These are phyloP conservation scores for Aphanomyces stellatus DNA, from an alignment of 352 stramenopile species.

Conservation along the genomic window DNA sequence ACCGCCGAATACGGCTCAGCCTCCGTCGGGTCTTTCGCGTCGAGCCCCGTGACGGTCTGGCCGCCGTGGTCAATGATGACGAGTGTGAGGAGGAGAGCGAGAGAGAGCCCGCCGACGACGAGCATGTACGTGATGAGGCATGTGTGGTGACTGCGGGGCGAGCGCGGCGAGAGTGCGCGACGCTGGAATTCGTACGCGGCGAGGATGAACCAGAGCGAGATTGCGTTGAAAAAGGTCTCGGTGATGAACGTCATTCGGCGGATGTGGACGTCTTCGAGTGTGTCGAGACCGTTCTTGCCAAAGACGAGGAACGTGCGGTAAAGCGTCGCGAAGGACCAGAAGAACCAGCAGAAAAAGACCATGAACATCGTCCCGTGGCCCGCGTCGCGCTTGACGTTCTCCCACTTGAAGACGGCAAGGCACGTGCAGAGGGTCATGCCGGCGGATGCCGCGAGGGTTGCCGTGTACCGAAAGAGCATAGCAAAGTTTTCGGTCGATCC, in stretches of 20 bases:
- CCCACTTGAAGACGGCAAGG: conserved; percentile 16
- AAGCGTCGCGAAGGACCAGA: conserved; percentile 4
- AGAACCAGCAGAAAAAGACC: conserved; percentile 11
- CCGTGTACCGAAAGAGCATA: conserved; percentile 12
- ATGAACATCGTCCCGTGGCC: conserved; percentile 16
- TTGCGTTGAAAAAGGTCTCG: conserved; percentile 1
- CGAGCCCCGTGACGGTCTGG: background rate
- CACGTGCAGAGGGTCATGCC: conserved; percentile 4
- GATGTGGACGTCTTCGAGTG: background rate
- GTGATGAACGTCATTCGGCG: conserved; percentile 8
- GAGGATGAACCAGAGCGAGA: conserved; percentile 8
- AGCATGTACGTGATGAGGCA: background rate
- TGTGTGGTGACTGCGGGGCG: background rate
- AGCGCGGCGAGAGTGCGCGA: background rate
- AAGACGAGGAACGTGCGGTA: background rate
- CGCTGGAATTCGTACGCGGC: conserved; percentile 16
- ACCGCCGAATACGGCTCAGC: background rate
- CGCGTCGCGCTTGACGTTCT: background rate
- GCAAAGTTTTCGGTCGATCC: background rate
- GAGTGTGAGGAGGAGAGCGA: background rate
- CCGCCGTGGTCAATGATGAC: background rate
- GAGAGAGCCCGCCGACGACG: background rate
- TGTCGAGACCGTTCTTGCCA: background rate
- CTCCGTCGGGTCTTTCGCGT: background rate
- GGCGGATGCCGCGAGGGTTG: background rate